Evolutionary conservation across 352 stramenopile species (phyloP).

Genomic region (Phytopythium delawarense): DNA sequence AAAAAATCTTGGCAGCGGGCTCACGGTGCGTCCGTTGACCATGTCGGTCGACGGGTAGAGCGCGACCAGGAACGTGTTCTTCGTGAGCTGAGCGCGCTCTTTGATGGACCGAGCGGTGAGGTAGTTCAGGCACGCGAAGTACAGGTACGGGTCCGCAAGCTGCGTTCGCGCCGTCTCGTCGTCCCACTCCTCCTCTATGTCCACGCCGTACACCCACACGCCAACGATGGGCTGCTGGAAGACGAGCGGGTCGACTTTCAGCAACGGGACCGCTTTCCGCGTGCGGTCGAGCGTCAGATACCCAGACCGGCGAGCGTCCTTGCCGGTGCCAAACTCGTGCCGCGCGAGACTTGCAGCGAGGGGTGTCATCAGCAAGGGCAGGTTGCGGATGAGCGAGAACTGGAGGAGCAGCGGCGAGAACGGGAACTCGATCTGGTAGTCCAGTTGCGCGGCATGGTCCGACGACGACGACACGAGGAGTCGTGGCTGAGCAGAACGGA

Average conservation of each 20-base stretch:
- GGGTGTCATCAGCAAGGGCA: slow-evolving; percentile 75
- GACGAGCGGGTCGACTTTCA: slow-evolving; percentile 70
- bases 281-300: slow-evolving; percentile 72
- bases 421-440: slow-evolving; percentile 42
- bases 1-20: slow-evolving; percentile 63
- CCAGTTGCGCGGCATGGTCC: slow-evolving; percentile 31
- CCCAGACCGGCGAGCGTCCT: slow-evolving; percentile 30
- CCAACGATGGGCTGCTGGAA: slow-evolving; percentile 63
- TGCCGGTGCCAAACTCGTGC: slow-evolving; percentile 40
- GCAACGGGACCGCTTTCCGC: slow-evolving; percentile 68
- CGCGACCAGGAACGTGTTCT: slow-evolving; percentile 63
- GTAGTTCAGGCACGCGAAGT: slow-evolving; percentile 55
- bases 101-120: slow-evolving; percentile 48
- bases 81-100: slow-evolving; percentile 46
- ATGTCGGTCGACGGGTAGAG: slow-evolving; percentile 35
- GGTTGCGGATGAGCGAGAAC: slow-evolving; percentile 57
- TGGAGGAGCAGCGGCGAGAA: slow-evolving; percentile 35
- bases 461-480: slow-evolving; percentile 34
- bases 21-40: slow-evolving; percentile 11
- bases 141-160: slow-evolving; percentile 49
- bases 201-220: slow-evolving; percentile 67
- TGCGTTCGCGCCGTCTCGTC: slow-evolving; percentile 22
- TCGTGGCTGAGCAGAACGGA: slow-evolving; percentile 6
- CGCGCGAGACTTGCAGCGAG: slow-evolving; percentile 55
- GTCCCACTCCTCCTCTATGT: slow-evolving; percentile 51